Evolutionary conservation across 306 rosid species (phyloP).

Genomic region (Glycine tomentella): DNA sequence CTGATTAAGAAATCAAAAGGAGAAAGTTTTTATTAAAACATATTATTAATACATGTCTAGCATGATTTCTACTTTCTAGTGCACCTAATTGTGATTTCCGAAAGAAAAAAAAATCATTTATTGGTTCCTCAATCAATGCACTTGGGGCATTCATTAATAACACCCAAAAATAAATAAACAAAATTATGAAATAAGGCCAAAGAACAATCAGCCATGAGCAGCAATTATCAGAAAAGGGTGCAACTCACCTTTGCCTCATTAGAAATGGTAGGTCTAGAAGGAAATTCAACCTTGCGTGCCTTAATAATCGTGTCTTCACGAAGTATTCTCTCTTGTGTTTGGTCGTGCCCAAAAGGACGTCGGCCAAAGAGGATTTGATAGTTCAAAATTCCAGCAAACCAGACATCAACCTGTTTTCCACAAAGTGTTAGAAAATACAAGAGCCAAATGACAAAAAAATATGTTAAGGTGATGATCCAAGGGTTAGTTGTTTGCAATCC

Average conservation of each 20-base stretch:
- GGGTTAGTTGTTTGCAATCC: slow-evolving; percentile 26
- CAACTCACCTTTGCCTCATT: slow-evolving; percentile 94
- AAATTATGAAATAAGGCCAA: not conserved
- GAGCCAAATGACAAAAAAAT: not conserved
- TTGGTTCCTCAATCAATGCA: not conserved
- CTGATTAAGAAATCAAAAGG: not conserved
- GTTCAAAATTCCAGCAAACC: slow-evolving; percentile 91
- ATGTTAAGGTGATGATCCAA: not conserved
- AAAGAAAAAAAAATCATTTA: not conserved
- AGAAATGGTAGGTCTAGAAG: slow-evolving; percentile 85
- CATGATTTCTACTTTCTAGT: not conserved
- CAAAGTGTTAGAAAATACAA: slow-evolving; percentile 28
- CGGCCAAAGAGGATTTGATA: slow-evolving; percentile 97
- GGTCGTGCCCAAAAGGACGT: slow-evolving; percentile 99
- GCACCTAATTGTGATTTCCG: not conserved
- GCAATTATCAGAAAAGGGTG: slow-evolving; percentile 24
- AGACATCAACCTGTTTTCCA: slow-evolving; percentile 90
- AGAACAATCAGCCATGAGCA: slow-evolving; percentile 12
- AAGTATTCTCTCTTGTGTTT: slow-evolving; percentile 92
- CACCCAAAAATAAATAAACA: not conserved
- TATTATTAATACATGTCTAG: not conserved
- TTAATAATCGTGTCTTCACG: slow-evolving; percentile 98
- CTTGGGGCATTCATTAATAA: not conserved
- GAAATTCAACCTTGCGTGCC: slow-evolving; percentile 97
- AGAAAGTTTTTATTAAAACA: not conserved